Evolutionary conservation across 1,284 basidiomycete species (phyloP), one percentile per base, ranked within the genome.

Genomic region (Salmacisia buchloeana): DNA sequence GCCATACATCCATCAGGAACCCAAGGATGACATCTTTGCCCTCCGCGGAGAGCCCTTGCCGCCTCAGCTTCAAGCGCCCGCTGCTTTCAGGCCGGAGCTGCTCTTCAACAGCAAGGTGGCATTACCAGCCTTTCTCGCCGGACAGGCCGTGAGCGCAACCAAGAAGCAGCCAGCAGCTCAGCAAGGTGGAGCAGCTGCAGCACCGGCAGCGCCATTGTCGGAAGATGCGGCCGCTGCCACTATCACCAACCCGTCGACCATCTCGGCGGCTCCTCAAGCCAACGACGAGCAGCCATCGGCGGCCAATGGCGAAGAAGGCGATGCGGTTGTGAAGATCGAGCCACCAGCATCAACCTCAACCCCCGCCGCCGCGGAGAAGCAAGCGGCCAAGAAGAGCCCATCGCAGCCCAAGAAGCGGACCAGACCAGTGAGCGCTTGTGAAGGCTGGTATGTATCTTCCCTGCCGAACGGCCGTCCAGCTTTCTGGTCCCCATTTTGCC

Each of bases 391-490:
- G 13, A 34, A 57, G 54, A n/a, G 27, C 23, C 31, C 54, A 38
- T 34, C 31, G 21, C 10, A 71, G 27, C 69, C 72, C 34, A 76
- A 74, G 56, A 74, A 71, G 68, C 66, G 72, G 25, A 76, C 74
- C 10, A 58, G 74, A 9, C 74, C 74, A 21, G 69, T 76, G 43
- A 71, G 69, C 43, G 74, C 74, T 1, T 76, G 74, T 59, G 74
- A 76, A 39, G 67, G 69, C 6, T 76, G 73, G 63, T 64, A 29
- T 41, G 63, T 49, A 15, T 38, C 10, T n/a, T 7, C 29, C 43
- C 2, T 18, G 31, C 31, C 15, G 2, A 33, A 18, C 61, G 35
- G 3, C 35, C 15, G n/a, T 7, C 35, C 36, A 3, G 35, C 29
- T 21, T 10, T 25, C 36, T 10, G 18, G 36, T 41, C 25, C 41